Evolutionary conservation across 2,329 filamentous ascomycete genomes (phyloP).

Genomic region (Penicillium sp.): DNA sequence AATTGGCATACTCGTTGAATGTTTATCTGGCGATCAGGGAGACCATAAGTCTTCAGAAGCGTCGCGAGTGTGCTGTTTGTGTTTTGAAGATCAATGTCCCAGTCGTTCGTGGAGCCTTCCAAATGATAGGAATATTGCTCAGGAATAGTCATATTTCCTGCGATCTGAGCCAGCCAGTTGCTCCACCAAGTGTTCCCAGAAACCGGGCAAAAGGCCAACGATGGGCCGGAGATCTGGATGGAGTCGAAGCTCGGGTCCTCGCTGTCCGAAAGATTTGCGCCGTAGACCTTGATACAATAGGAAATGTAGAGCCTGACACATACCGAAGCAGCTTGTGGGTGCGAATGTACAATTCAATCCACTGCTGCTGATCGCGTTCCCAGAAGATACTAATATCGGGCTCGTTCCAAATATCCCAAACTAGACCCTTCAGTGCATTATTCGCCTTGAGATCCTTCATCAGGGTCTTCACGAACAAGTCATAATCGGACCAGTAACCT

Average conservation of each 20-base stretch:
- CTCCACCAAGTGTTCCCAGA: constrained; percentile 51
- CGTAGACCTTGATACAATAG: not conserved
- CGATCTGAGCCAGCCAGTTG: constrained; percentile 44
- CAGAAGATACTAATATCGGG: constrained; percentile 53
- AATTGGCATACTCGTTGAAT: constrained; percentile 59
- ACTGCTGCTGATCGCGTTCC: constrained; percentile 46
- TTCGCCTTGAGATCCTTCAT: constrained; percentile 30
- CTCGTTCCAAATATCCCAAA: constrained; percentile 63
- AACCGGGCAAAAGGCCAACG: constrained; percentile 42
- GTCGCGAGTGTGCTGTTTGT: constrained; percentile 34
- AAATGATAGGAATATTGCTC: constrained; percentile 56
- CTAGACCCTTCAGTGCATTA: constrained; percentile 44
- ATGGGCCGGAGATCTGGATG: constrained; percentile 49
- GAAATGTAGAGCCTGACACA: constrained; percentile 13
- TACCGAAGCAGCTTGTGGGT: constrained; percentile 49
- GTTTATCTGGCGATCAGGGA: constrained; percentile 48
- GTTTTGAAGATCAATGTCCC: constrained; percentile 38
- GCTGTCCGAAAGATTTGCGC: not conserved
- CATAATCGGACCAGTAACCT: constrained; percentile 55
- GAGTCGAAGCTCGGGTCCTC: constrained; percentile 16
- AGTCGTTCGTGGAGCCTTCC: constrained; percentile 38
- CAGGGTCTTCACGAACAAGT: constrained; percentile 50
- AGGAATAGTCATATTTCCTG: constrained; percentile 47
- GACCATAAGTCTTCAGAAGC: constrained; percentile 36
- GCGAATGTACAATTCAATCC: constrained; percentile 49